A percentile compares a stretch with the other conserved stretches of the same genome.
Evolutionary conservation across 2,329 filamentous ascomycete species (phyloP).

Genomic region (Chrysoporthe cubensis): DNA sequence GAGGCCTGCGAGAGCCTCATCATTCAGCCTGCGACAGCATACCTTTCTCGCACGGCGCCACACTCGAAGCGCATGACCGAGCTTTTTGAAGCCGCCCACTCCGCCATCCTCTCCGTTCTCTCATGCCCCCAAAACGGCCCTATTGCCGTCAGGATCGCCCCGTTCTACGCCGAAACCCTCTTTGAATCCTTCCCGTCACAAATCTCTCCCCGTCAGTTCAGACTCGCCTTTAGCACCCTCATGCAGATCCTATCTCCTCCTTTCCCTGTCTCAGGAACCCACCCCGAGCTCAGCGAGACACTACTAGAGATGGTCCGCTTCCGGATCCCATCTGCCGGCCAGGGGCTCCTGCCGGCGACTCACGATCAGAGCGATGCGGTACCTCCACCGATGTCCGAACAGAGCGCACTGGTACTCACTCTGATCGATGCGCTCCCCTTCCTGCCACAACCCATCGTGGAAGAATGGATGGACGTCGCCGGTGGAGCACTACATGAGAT

Average conservation of each 20-base stretch:
- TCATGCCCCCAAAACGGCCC: conserved; percentile 77
- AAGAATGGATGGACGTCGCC: conserved; percentile 79
- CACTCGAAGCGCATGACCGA: conserved; percentile 53
- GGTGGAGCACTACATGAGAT: conserved; percentile 71
- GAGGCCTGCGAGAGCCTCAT: conserved; percentile 73
- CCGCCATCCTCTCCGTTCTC: conserved; percentile 77
- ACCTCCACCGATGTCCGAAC: conserved; percentile 65
- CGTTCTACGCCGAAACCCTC: conserved; percentile 82
- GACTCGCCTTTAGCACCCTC: conserved; percentile 83
- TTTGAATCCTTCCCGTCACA: conserved; percentile 79
- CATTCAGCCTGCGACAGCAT: conserved; percentile 73
- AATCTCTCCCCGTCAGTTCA: conserved; percentile 83
- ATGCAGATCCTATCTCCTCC: conserved; percentile 82
- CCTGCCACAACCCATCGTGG: conserved; percentile 69
- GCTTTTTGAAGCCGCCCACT: conserved; percentile 88
- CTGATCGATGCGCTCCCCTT: conserved; percentile 80
- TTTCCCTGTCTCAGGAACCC: conserved; percentile 70
- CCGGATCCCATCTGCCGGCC: conserved; percentile 60
- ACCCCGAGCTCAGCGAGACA: conserved; percentile 79
- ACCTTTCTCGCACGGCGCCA: conserved; percentile 59
- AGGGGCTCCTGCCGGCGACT: conserved; percentile 46
- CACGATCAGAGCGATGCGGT: conserved; percentile 40
- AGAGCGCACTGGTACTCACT: conserved; percentile 75
- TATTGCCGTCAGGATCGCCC: conserved; percentile 72
- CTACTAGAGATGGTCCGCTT: conserved; percentile 78